These are phyloP conservation scores for Geopyxis carbonaria DNA, from an alignment of 495 filamentous ascomycete genomes.

Conservation along the genomic window DNA sequence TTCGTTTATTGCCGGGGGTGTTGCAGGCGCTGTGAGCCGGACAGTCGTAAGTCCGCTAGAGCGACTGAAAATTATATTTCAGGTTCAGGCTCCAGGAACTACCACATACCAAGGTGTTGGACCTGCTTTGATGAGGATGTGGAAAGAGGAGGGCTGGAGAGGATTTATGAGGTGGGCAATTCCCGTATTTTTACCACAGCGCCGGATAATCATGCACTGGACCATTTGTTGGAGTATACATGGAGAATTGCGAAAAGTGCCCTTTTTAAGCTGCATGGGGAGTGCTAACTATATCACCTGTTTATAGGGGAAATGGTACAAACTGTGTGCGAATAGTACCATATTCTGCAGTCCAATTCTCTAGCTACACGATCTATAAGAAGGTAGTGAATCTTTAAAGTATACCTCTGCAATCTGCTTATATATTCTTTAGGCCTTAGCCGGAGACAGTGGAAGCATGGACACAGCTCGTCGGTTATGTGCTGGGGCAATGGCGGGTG, in stretches of 20 bases:
- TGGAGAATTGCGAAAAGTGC: no score
- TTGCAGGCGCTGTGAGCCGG: conserved; percentile 89
- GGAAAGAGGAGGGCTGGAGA: conserved; percentile 85
- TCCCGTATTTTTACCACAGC: conserved; percentile 3
- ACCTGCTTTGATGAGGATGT: conserved; percentile 84
- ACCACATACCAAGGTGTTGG: conserved; percentile 84
- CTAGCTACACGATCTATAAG: conserved; percentile 95
- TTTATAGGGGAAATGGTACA: conserved; percentile 65
- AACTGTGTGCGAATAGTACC: conserved; percentile 97
- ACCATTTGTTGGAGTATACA: no score
- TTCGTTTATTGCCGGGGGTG: conserved; percentile 87
- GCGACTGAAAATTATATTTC: conserved; percentile 89
- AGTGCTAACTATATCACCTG: conserved; percentile 13
- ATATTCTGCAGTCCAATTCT: conserved; percentile 95
- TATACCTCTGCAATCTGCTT: neutral
- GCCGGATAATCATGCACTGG: no score
- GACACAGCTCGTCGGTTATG: conserved; percentile 15
- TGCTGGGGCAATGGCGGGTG: conserved; percentile 65
- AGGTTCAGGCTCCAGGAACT: conserved; percentile 80
- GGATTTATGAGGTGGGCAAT: conserved; percentile 56
- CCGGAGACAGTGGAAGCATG: conserved; percentile 9
- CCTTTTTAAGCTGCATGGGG: no score
- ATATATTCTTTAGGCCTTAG: neutral
- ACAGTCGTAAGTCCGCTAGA: conserved; percentile 94
- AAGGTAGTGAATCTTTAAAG: conserved; percentile 46